Conservation (phyloP, 2,329 filamentous ascomycete species). For the Neoscytalidium dimidiatum region DNA sequence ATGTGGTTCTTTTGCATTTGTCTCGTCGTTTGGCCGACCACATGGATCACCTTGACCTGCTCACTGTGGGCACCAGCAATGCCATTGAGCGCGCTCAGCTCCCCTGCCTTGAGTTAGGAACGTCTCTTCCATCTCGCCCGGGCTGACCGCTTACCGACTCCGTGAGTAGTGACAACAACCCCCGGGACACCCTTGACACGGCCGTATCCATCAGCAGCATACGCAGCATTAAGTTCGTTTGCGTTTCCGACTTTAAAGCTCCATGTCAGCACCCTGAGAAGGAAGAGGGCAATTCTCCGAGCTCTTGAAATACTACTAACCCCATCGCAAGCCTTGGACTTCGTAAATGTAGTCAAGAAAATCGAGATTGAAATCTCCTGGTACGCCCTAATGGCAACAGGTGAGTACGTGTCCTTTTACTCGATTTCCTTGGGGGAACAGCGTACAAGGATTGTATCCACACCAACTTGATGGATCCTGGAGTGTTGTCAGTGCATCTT, state of each 20-base stretch:
- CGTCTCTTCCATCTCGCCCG: neutral
- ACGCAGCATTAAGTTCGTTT: conserved; percentile 61
- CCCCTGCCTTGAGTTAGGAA: conserved; percentile 26
- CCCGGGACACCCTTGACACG: conserved; percentile 50
- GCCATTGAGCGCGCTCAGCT: conserved; percentile 48
- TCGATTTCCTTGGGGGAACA: neutral
- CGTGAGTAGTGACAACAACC: conserved; percentile 60
- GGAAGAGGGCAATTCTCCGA: neutral
- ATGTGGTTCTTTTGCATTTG: conserved; percentile 44
- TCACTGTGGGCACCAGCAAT: conserved; percentile 47
- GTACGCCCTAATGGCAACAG: conserved; percentile 34
- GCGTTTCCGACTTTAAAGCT: conserved; percentile 49
- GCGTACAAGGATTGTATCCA: conserved; percentile 41
- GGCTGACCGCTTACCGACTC: conserved; percentile 48
- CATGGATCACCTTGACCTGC: conserved; percentile 47
- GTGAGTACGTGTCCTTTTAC: neutral
- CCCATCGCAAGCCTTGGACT: conserved; percentile 41
- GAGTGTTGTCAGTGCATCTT: neutral
- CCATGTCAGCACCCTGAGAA: too few relatives aligned
- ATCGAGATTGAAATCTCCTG: conserved; percentile 50
- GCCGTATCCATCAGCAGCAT: conserved; percentile 61
- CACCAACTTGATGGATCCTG: conserved; percentile 42
- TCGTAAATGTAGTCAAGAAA: conserved; percentile 47
- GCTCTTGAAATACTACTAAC: conserved; percentile 20
- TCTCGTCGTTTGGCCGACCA: conserved; percentile 47